Percentiles rank a stretch among this genome's conserved stretches.
Evolutionary conservation across 2,329 filamentous ascomycete species (phyloP).

Genomic region (Atkinsonella texensis): DNA sequence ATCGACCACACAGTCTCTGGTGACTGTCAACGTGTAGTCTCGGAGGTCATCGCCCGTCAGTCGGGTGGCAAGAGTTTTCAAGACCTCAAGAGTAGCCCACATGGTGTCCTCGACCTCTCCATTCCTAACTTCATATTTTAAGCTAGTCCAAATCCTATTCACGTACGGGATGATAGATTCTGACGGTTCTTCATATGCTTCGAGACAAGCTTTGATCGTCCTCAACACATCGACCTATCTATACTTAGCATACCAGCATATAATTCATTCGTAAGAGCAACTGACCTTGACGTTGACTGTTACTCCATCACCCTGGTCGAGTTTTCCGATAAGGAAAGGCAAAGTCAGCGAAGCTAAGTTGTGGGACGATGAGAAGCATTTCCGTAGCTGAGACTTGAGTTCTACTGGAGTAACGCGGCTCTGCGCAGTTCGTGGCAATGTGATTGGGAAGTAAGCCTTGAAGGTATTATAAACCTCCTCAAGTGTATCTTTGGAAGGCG

Average conservation of each 20-base stretch:
- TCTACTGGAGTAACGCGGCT: conserved; percentile 43
- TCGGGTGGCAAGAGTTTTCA: conserved; percentile 35
- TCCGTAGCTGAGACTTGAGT: conserved; percentile 39
- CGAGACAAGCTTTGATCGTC: conserved; percentile 42
- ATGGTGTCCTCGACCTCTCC: conserved; percentile 47
- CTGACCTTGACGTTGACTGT: conserved; percentile 44
- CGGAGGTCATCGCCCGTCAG: conserved; percentile 32
- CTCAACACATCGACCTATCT: conserved; percentile 40
- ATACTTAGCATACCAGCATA: conserved; percentile 6
- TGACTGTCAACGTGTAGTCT: conserved; percentile 35
- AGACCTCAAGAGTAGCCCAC: conserved; percentile 41
- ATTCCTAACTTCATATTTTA: conserved; percentile 51
- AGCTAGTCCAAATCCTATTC: conserved; percentile 43
- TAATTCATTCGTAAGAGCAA: neutral
- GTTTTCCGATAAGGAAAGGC: conserved; percentile 42
- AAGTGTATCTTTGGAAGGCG: conserved; percentile 31
- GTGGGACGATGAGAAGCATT: conserved; percentile 41
- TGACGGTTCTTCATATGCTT: conserved; percentile 33
- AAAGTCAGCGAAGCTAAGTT: conserved; percentile 33
- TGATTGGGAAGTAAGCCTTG: conserved; percentile 50
- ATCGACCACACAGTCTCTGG: conserved; percentile 41
- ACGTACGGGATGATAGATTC: conserved; percentile 36
- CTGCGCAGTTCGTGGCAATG: conserved; percentile 36
- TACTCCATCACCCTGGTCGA: conserved; percentile 47
- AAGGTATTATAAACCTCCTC: conserved; percentile 42